Evolutionary conservation across 2,329 filamentous ascomycete genomes (phyloP).

Genomic region (Aaosphaeria pasadenensis): DNA sequence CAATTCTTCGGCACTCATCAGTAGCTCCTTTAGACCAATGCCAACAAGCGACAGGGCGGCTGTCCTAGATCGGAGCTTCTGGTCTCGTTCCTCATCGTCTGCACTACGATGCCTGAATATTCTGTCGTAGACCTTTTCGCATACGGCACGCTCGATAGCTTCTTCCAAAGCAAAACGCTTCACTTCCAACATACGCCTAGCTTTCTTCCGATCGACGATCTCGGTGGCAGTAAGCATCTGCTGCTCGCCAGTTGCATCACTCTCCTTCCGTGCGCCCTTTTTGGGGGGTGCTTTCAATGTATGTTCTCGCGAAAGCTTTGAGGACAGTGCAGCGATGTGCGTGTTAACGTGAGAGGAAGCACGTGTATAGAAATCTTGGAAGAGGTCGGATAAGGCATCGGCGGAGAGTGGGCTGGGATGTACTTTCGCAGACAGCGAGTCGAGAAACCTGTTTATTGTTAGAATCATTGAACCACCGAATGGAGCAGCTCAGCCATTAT

Average conservation of each 20-base stretch:
- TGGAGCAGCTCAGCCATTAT: conserved; percentile 7
- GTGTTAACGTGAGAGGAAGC: conserved; percentile 81
- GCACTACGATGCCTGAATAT: conserved; percentile 91
- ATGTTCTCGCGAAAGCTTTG: conserved; percentile 67
- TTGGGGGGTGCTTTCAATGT: conserved; percentile 44
- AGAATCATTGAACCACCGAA: too few species aligned
- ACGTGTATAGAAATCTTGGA: conserved; percentile 88
- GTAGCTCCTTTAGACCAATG: conserved; percentile 81
- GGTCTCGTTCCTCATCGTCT: conserved; percentile 91
- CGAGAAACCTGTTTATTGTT: conserved; percentile 67
- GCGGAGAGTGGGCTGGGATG: conserved; percentile 80
- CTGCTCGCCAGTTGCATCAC: conserved; percentile 52
- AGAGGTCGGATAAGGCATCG: conserved; percentile 77
- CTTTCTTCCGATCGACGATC: conserved; percentile 74
- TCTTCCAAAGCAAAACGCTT: conserved; percentile 81
- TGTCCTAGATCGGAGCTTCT: conserved; percentile 90
- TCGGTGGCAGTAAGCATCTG: conserved; percentile 92
- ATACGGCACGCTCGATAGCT: conserved; percentile 81
- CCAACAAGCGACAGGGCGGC: conserved; percentile 87
- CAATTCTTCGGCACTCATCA: conserved; percentile 52
- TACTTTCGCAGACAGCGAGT: conserved; percentile 82
- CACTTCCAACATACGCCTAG: conserved; percentile 72
- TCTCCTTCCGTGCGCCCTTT: conserved; percentile 41
- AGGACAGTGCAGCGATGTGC: conserved; percentile 77
- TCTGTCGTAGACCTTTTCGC: conserved; percentile 76